Evolutionary conservation across 2,329 filamentous ascomycete genomes (phyloP).

Genomic region (Scorias spongiosa): DNA sequence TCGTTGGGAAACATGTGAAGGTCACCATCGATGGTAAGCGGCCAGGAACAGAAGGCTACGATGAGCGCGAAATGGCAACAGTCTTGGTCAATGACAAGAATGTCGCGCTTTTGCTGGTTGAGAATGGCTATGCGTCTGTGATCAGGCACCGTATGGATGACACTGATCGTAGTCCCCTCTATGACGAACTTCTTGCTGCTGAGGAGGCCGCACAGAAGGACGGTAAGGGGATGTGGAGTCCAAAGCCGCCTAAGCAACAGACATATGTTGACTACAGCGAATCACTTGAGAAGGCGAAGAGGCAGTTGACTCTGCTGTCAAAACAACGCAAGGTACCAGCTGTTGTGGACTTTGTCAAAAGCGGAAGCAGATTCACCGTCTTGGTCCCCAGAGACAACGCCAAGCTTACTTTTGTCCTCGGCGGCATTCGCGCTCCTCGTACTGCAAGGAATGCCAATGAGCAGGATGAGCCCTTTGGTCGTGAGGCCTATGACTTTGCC

Average conservation of each 20-base stretch:
- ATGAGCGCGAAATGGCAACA: constrained; percentile 88
- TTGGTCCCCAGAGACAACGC: constrained; percentile 83
- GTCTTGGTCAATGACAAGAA: constrained; percentile 75
- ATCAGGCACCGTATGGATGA: constrained; percentile 93
- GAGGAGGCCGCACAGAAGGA: constrained; percentile 72
- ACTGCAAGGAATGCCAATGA: constrained; percentile 70
- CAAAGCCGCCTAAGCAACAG: constrained; percentile 71
- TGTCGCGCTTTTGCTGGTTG: constrained; percentile 68
- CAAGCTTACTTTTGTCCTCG: constrained; percentile 88
- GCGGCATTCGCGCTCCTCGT: constrained; percentile 77
- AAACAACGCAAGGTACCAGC: constrained; percentile 86
- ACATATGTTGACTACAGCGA: constrained; percentile 84
- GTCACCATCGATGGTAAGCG: constrained; percentile 82
- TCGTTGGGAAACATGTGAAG: constrained; percentile 92
- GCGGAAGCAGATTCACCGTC: constrained; percentile 86
- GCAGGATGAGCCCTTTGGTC: constrained; percentile 80
- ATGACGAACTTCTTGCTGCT: constrained; percentile 71
- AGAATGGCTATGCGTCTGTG: constrained; percentile 84
- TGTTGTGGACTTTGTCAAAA: constrained; percentile 93
- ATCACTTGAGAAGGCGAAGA: constrained; percentile 85
- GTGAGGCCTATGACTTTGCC: constrained; percentile 86
- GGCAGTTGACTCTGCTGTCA: constrained; percentile 74
- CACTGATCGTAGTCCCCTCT: constrained; percentile 82
- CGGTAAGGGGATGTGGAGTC: constrained; percentile 87
- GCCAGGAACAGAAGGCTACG: constrained; percentile 76